These are phyloP conservation scores for Penicillium coffeae DNA, from an alignment of 495 filamentous ascomycete genomes.

Conservation along the genomic window DNA sequence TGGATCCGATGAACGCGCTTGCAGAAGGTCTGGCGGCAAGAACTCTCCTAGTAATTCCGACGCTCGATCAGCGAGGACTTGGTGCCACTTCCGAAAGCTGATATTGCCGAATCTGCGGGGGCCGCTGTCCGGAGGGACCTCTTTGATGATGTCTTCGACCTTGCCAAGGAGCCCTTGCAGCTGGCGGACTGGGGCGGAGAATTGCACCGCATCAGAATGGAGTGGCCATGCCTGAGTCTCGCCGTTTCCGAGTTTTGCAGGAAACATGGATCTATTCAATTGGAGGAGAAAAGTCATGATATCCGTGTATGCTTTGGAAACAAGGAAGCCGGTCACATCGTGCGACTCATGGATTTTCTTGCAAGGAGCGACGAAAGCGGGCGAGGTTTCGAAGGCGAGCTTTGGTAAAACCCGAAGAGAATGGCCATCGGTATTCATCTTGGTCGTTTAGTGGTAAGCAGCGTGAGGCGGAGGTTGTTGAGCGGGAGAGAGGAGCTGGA, in stretches of 20 bases:
- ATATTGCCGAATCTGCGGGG: constrained; percentile 89
- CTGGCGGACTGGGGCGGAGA: constrained; percentile 57
- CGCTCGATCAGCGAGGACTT: constrained; percentile 57
- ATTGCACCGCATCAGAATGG: constrained; percentile 41
- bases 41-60: constrained; percentile 57
- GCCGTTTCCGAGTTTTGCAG: constrained; percentile 43
- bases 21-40: constrained; percentile 51
- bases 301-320: constrained; percentile 76
- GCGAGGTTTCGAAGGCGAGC: constrained; percentile 26
- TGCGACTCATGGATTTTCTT: constrained; percentile 80
- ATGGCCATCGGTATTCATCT: constrained; percentile 23
- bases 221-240: constrained; percentile 53
- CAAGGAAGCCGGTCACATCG: constrained; percentile 73
- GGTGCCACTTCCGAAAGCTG: constrained; percentile 79
- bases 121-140: constrained; percentile 78
- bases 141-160: constrained; percentile 64
- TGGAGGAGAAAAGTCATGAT: constrained; percentile 84
- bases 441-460: constrained; percentile 7
- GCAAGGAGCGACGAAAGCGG: constrained; percentile 30
- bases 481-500: neutral
- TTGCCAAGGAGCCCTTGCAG: constrained; percentile 59
- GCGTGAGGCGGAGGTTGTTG: neutral
- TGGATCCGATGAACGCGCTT: constrained; percentile 25
- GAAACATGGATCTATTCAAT: constrained; percentile 84
- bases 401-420: constrained; percentile 27